These are phyloP conservation scores for Sporothrix mexicana DNA, from an alignment of 2,329 filamentous ascomycete genomes.

Conservation along the genomic window DNA sequence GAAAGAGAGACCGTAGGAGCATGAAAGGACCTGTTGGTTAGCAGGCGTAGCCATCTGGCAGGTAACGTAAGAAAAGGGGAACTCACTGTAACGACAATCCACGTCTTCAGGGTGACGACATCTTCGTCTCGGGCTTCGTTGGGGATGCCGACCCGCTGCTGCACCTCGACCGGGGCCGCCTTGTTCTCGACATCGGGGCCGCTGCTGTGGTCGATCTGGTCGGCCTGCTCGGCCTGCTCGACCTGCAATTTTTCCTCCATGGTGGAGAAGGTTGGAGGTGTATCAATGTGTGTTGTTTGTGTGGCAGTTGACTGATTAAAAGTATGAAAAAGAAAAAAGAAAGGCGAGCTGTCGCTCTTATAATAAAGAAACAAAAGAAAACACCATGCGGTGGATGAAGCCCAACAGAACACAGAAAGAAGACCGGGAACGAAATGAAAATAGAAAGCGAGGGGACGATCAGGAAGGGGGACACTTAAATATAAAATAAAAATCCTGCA, in stretches of 20 bases:
- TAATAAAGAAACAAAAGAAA: not conserved
- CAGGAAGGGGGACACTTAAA: conserved; percentile 11
- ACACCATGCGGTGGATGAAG: not conserved
- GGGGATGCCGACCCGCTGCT: not conserved
- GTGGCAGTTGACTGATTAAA: not conserved
- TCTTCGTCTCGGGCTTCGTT: conserved; percentile 32
- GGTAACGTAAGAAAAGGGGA: not conserved
- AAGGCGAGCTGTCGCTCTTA: not conserved
- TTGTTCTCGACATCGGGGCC: conserved; percentile 16
- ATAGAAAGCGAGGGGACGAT: not conserved
- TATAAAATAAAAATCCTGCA: not conserved
- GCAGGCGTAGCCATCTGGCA: not conserved
- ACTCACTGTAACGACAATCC: conserved; percentile 30
- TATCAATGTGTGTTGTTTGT: not conserved
- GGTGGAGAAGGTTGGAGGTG: conserved; percentile 12
- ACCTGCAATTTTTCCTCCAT: conserved; percentile 29
- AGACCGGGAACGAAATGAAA: not conserved
- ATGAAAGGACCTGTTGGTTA: conserved; percentile 26
- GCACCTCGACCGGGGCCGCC: not conserved
- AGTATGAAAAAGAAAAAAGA: not conserved
- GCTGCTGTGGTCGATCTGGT: conserved; percentile 27
- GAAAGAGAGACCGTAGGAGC: conserved; percentile 31
- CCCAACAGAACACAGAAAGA: not conserved
- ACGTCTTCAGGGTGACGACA: conserved; percentile 30
- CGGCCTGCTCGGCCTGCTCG: conserved; percentile 28